Base-by-base conservation (phyloP, 768 basidiomycete species). In the Suillus bovinus region DNA sequence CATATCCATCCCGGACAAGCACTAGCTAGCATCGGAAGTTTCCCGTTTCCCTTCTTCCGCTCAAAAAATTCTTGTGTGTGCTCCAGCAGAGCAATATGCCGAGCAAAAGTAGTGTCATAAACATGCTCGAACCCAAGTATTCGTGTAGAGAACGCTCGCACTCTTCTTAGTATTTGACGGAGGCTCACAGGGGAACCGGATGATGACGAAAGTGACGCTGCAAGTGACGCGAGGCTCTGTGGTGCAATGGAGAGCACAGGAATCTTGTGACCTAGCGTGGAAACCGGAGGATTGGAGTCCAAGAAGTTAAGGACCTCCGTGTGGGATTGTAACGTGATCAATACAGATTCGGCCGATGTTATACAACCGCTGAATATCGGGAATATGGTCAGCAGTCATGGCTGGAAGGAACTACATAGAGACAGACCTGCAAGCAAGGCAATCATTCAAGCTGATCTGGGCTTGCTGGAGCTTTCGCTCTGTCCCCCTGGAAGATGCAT, bases 1-100 rank as follows among this genome's bases (percentile, higher is more conserved):
- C 97, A 99, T 61, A 99, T 91, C 97, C 97, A 99, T 17, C 97
- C 97, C 0, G 97, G 97, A 77, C 97, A 99, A 17, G 97, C 94
- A 68, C 94, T 95, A 5, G 94, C 89, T 29, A 99, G 79, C 88
- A 99, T 95, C 0, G 97, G 97, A 31, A 98, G 75, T 60, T 79
- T 77, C 1, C 75, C 74, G 29, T 68, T 65, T n/a, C 41, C 75
- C 69, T 42, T 76, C 71, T 69, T 84, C 24, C 94, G 84, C 69
- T 96, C 94, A 60, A 81, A 69, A 71, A 92, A 96, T 73, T 99
- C 97, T 27, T 77, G 79, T 4, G 86, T 79, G 64, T 95, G 93
- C 67, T 99, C 96, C 27, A 82, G 80, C 24, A 98, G 80, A 31
- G 91, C 86, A 22, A 99, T 66, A 67, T 98, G 91, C 39, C 96